Base-by-base conservation (phyloP, 768 basidiomycete species). In the Cystofilobasidium bisporidii region DNA sequence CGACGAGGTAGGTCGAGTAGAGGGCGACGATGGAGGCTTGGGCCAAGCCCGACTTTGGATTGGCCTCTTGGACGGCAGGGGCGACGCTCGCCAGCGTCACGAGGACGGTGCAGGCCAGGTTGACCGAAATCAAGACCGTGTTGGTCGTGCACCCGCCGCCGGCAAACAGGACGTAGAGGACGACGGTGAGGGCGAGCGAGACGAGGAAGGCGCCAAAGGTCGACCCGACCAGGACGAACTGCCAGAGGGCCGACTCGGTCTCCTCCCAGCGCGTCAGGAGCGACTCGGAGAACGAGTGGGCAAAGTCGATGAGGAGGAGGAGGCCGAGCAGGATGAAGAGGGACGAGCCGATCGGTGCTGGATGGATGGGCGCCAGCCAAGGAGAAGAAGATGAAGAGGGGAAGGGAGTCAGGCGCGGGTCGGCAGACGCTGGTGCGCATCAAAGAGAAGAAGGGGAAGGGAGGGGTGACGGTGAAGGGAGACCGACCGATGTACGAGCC, bases 11-110 rank as follows among this genome's bases (percentile, higher is more conserved):
- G 3, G 92, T 91, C 79, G 90, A 96, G 77, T 99, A 99, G 1
- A 86, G 89, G 4, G 89, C 89, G n/a, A 99, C 94, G 88, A 98
- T 93, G 56, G 88, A 86, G 10, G 91, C 86, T 75, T 98, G 96
- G 0, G 91, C 91, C 9, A 99, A 84, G 5, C 96, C 96, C 12
- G 91, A 93, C 62, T 89, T 87, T 15, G 94, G 89, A 74, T 97
- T 98, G 72, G 85, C 81, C 72, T 91, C 92, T 74, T 99, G 96
- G 6, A 98, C 83, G 9, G 82, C 79, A 11, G 91, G 93, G 71
- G 90, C 85, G 64, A 99, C 80, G 72, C 87, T 90, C 72, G 91
- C 73, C 71, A 89, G 79, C 17, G 92, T 92, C 75, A 88, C 84
- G 73, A 91, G 70, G 74, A 91, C 75, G 72, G 85, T 86, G 43